Conservation (phyloP, 345 rosid species). For the Boechera divaricarpa region DNA sequence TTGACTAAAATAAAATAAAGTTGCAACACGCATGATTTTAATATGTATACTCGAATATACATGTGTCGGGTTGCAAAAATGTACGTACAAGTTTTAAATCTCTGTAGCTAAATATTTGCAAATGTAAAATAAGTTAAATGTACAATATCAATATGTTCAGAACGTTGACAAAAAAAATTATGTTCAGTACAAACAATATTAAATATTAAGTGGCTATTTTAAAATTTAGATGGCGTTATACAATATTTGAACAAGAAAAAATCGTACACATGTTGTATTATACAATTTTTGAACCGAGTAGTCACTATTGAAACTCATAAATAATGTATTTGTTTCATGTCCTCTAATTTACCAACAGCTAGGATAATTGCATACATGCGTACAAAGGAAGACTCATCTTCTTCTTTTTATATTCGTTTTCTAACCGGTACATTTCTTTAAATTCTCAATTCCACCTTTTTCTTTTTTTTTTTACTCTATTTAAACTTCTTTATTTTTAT, state of each 20-base stretch:
- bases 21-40: too few species aligned
- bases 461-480: slow-evolving; percentile 29
- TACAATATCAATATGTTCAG: too few species aligned
- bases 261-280: too few species aligned
- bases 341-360: slow-evolving; percentile 38
- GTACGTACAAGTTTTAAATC: too few species aligned
- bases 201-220: too few species aligned
- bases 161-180: too few species aligned
- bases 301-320: slow-evolving; percentile 35
- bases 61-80: too few species aligned
- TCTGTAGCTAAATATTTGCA: too few species aligned
- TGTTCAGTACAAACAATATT: neutral
- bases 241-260: neutral
- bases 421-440: slow-evolving; percentile 30
- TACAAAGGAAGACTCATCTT: slow-evolving; percentile 48
- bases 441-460: slow-evolving; percentile 29
- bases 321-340: slow-evolving; percentile 32
- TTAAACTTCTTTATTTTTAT: neutral
- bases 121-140: too few species aligned
- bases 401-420: slow-evolving; percentile 24
- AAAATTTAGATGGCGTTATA: neutral
- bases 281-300: slow-evolving; percentile 14
- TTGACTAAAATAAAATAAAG: neutral
- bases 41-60: too few species aligned
- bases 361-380: slow-evolving; percentile 49